phyloP scores from a whole-genome alignment of 2,329 filamentous ascomycete species.

The Madurella fahalii region DNA sequence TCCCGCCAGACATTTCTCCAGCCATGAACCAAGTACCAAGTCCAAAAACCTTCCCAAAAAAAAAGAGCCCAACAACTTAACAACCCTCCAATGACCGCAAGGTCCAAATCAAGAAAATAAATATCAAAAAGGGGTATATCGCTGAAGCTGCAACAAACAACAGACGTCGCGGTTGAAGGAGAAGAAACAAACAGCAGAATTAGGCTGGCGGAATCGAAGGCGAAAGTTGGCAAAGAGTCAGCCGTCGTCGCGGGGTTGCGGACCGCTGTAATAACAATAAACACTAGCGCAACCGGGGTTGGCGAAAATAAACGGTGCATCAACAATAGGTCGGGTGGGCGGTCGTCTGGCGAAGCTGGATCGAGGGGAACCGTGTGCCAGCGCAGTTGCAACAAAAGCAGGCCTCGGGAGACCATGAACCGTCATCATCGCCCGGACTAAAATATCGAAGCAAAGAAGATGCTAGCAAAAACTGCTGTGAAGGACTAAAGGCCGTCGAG shows the following conservation, averaged over 20 bases:
- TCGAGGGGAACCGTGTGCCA: background rate
- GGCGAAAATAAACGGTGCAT: background rate
- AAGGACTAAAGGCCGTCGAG: too few species aligned
- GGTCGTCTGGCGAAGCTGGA: background rate
- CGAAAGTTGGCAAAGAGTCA: background rate
- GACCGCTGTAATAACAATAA: slow-evolving; percentile 17
- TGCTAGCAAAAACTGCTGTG: too few species aligned
- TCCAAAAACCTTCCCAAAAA: background rate
- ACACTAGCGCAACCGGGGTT: slow-evolving; percentile 16
- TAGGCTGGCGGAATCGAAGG: slow-evolving; percentile 8
- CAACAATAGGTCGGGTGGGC: background rate
- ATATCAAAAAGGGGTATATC: slow-evolving; percentile 24
- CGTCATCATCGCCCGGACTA: too few species aligned
- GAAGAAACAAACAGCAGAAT: slow-evolving; percentile 7
- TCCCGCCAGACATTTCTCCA: slow-evolving; percentile 7
- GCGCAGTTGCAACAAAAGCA: too few species aligned
- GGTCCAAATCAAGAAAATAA: slow-evolving; percentile 8
- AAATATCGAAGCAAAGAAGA: too few species aligned
- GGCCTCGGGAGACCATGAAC: too few species aligned
- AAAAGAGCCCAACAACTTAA: slow-evolving; percentile 2
- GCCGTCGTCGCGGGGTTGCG: background rate
- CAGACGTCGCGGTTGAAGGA: slow-evolving; percentile 4
- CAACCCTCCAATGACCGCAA: slow-evolving; percentile 2
- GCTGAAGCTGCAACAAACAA: slow-evolving; percentile 10
- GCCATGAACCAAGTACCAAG: slow-evolving; percentile 1